Evolutionary conservation across 2,329 filamentous ascomycete species (phyloP), one percentile per base, ranked within the genome.

Genomic region (Plectosphaerella cucumerina): DNA sequence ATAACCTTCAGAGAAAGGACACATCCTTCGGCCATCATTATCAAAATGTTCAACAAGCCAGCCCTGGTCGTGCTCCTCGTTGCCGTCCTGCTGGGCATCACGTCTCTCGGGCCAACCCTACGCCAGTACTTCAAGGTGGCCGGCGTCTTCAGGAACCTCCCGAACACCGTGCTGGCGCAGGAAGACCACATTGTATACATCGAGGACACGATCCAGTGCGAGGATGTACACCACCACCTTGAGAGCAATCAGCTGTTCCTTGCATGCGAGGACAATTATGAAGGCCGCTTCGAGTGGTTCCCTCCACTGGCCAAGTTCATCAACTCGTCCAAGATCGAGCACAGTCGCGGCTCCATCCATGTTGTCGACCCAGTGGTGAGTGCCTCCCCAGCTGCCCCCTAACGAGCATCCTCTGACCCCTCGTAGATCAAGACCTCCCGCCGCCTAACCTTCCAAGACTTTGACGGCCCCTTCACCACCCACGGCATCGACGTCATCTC

Each of bases 401-500:
- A 15, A n/a, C 52, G n/a, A 31, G 3, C 26, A 31, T 31, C 26
- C 26, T 31, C 26, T 31, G 2, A 31, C 4, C 26, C 26, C 26
- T 15, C 35, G 17, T 17, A 37, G 35, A 37, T 17, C 15, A 37
- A 37, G 17, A 37, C 14, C 15, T 37, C 35, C 14, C 35, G 35
- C 35, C 69, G 73, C 20, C 67, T 86, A 3, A 54, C 59, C 0
- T 71, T 84, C 15, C 65, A 74, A 6, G 72, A 75, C 49, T 85
- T 84, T 54, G 52, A 72, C 2, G 71, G 71, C 0, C 70, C 79
- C 0, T 83, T 85, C 47, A 59, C 78, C 6, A 82, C 82, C 0
- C 82, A 86, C 55, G 82, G 82, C 1, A 81, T 86, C 53, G 80
- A 82, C 52, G 69, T 86, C 6, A 70, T 82, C n/a, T 61, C 69